Base-by-base conservation (phyloP, 1,284 basidiomycete species). In the Boletellus deceptivus region DNA sequence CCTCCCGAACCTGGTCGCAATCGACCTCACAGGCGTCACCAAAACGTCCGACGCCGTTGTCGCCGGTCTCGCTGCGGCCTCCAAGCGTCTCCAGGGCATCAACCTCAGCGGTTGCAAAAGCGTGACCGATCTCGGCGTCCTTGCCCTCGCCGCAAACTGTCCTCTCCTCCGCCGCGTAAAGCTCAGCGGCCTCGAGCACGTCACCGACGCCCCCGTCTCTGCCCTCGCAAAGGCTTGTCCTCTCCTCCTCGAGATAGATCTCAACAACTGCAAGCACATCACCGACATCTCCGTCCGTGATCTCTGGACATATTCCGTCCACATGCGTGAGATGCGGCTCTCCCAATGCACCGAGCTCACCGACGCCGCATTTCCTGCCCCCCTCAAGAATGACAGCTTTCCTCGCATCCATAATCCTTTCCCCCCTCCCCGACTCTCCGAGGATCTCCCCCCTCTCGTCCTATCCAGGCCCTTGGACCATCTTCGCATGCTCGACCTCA, bases 321-420 rank as follows among this genome's bases (percentile, higher is more conserved):
- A 93, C 61, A 88, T 99, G 76, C 88, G 97, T 43, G 97, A 99
- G 70, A 82, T 99, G 69, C 82, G 89, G 37, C 77, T 99, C 37
- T 88, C 89, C 8, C 83, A 89, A 48, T 95, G 94, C 68, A 70
- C 74, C 6, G 78, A 84, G 46, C 75, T 99, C 55, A 93, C 90
- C 8, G 91, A 95, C 63, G 75, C 82, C 13, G 95, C 86, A 0
- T 97, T 99, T 72, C 97, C 97, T 4, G 78, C 84, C 41, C 78
- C 79, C 20, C 71, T 74, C 48, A 77, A 61, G 55, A 63, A 67
- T 48, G 78, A 72, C 49, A 70, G 47, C 64, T 69, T 63, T 44
- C 63, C 58, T 38, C 64, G 58, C 56, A 59, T 60, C 11, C 77
- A 83, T 59, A 77, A 83, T 59, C 78, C 79, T 18, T 86, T 84